Evolutionary conservation across 768 basidiomycete species (phyloP).

Genomic region (Mycena kentingensis): DNA sequence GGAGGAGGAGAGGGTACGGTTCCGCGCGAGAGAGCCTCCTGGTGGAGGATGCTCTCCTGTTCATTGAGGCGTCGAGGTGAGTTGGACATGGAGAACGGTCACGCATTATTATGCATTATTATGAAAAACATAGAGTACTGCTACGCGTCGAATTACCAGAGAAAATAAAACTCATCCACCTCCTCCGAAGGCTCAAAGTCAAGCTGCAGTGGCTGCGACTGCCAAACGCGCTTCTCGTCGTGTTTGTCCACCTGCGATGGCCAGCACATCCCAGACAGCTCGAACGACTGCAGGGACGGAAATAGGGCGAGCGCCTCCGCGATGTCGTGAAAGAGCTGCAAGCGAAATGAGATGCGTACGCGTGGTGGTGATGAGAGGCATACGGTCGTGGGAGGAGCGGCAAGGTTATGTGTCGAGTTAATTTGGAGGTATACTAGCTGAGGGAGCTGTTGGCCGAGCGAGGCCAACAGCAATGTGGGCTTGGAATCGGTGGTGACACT

Average conservation of each 20-base stretch:
- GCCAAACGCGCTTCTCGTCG: conserved; percentile 52
- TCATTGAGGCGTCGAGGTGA: conserved; percentile 56
- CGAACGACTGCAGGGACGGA: conserved; percentile 64
- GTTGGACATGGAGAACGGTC: conserved; percentile 1
- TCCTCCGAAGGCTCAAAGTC: conserved; percentile 33
- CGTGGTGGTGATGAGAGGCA: conserved; percentile 30
- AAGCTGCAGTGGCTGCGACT: conserved; percentile 47
- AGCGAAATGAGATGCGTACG: conserved; percentile 18
- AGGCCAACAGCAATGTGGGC: conserved; percentile 58
- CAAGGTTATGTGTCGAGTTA: conserved; percentile 57
- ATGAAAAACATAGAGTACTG: neutral
- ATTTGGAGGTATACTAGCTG: conserved; percentile 67
- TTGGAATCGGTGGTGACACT: conserved; percentile 60
- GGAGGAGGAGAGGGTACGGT: neutral
- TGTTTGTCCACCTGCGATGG: conserved; percentile 50
- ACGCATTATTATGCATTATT: neutral
- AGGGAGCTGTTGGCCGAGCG: conserved; percentile 58
- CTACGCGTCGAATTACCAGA: conserved; percentile 3
- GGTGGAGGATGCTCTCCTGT: conserved; percentile 61
- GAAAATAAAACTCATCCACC: conserved; percentile 8
- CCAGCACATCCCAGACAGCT: conserved; percentile 79
- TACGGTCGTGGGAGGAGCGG: conserved; percentile 53
- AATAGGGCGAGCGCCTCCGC: conserved; percentile 59
- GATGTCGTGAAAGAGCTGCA: conserved; percentile 64
- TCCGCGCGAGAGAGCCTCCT: conserved; percentile 58